A percentile compares a stretch with the other conserved stretches of the same genome.
Conservation (phyloP, 768 basidiomycete genomes). For the Serpula lacrymans region DNA sequence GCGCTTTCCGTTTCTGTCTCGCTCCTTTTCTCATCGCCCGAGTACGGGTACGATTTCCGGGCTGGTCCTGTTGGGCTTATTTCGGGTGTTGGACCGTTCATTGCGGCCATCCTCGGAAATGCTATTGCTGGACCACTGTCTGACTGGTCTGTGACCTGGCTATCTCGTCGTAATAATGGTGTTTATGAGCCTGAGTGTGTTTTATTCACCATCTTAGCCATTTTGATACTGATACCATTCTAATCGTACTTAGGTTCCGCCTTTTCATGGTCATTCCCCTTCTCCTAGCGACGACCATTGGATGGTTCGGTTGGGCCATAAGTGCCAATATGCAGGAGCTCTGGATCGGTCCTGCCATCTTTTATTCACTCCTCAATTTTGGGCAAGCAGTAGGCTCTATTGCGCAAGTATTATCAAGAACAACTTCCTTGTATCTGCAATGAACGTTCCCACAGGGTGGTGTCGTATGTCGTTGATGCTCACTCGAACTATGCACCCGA, state of each 20-base stretch:
- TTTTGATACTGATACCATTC: conserved; percentile 26
- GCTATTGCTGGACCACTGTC: conserved; percentile 36
- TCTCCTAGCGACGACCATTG: conserved; percentile 5
- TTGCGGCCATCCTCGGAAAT: conserved; percentile 29
- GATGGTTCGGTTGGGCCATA: conserved; percentile 11
- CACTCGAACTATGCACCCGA: conserved; percentile 9
- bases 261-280: conserved; percentile 6
- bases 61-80: conserved; percentile 13
- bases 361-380: conserved; percentile 8
- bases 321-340: conserved; percentile 7
- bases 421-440: not conserved
- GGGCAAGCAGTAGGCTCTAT: conserved; percentile 6
- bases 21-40: conserved; percentile 12
- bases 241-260: conserved; percentile 3
- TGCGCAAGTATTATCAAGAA: not conserved
- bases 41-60: conserved; percentile 10
- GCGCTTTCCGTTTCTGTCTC: conserved; percentile 11
- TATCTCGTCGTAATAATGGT: conserved; percentile 41
- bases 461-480: conserved; percentile 10
- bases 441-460: not conserved
- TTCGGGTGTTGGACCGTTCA: conserved; percentile 14
- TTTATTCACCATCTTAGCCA: conserved; percentile 37
- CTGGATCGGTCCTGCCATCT: conserved; percentile 8
- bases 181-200: conserved; percentile 47
- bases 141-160: conserved; percentile 41